Percentiles rank a stretch among this genome's conserved stretches.
These are phyloP conservation scores for Boletus tylopilopsis DNA, from an alignment of 768 basidiomycete species.

Conservation along the genomic window DNA sequence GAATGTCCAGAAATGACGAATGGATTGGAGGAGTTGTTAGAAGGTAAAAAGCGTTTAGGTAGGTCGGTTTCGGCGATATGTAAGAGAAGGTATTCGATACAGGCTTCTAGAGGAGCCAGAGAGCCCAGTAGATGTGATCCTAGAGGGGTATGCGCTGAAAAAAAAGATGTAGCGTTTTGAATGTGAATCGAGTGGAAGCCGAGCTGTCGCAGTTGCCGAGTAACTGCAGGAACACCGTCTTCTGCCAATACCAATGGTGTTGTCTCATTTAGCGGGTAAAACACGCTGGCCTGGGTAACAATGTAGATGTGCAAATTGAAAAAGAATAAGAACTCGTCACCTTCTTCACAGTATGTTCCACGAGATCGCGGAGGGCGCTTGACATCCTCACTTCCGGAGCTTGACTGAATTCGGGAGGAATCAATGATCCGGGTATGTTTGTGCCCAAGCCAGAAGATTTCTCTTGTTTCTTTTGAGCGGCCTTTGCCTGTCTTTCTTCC, in stretches of 20 bases:
- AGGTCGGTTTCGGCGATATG: slow-evolving; percentile 86
- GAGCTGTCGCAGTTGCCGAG: slow-evolving; percentile 53
- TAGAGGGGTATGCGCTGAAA: slow-evolving; percentile 56
- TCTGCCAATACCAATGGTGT: slow-evolving; percentile 35
- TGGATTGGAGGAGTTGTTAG: slow-evolving; percentile 61
- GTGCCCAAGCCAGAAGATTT: slow-evolving; percentile 7
- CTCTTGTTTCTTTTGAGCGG: slow-evolving; percentile 44
- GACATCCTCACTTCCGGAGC: slow-evolving; percentile 85
- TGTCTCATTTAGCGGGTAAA: slow-evolving; percentile 44
- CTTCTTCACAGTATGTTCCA: slow-evolving; percentile 79
- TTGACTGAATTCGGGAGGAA: slow-evolving; percentile 40
- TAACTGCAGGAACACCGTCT: slow-evolving; percentile 42
- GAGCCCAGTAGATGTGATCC: slow-evolving; percentile 57
- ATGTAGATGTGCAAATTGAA: neutral
- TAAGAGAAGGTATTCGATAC: slow-evolving; percentile 80
- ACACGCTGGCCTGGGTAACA: slow-evolving; percentile 41
- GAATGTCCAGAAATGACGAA: slow-evolving; percentile 66
- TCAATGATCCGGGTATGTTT: slow-evolving; percentile 14
- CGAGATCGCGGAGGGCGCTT: slow-evolving; percentile 63
- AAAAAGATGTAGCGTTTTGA: slow-evolving; percentile 49
- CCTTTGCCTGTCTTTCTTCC: slow-evolving; percentile 59
- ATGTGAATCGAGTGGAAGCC: slow-evolving; percentile 63
- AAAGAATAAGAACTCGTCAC: slow-evolving; percentile 32
- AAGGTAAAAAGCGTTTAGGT: slow-evolving; percentile 65
- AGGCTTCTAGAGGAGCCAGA: slow-evolving; percentile 66